Evolutionary conservation across 2,329 filamentous ascomycete species (phyloP), one percentile per base, ranked within the genome.

Genomic region (Mycosphaerella sp.): DNA sequence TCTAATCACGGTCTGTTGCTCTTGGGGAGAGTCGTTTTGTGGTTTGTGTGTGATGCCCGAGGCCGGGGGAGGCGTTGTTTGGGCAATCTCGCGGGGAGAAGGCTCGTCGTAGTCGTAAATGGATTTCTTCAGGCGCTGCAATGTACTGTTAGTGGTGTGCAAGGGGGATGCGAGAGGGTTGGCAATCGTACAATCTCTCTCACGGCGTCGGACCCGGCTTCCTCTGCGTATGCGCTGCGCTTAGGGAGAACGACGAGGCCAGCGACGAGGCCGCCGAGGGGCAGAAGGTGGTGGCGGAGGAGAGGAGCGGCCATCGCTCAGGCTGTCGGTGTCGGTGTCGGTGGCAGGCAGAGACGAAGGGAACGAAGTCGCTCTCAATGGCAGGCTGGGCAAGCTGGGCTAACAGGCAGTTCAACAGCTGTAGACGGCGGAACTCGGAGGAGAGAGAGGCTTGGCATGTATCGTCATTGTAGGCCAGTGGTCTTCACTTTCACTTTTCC

Each of bases 81-180:
- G 65, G 67, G 68, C 60, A 70, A 70, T 66, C 63, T 67, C 56
- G 65, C 67, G 62, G 60, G 64, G 48, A 42, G 65, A 54, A 56
- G 62, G 55, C 65, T 68, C 58, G 61, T 66, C 62, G 61, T 76
- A 74, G 73, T 92, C 87, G 79, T 95, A 95, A 74, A 95, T 93
- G 61, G 89, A 85, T 64, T 77, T 76, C 41, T 56, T 64, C 61
- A 75, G 75, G 64, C 67, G 68, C 68, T 69, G 48, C 40, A 38
- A 17, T 29, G 26, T 29, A 29, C 26, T 29, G 6, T 29, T 29
- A 29, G 26, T 29, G 26, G 26, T 29, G 26, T 7, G 5, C 5
- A 29, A 29, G 21, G 21, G 21, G 26, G 26, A 29, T 29, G 26
- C 26, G 26, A 29, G 26, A 29, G 26, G 26, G 3, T 29, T 45